Evolutionary conservation across 352 stramenopile genomes (phyloP).

Genomic region (Phytopythium kandeliae): DNA sequence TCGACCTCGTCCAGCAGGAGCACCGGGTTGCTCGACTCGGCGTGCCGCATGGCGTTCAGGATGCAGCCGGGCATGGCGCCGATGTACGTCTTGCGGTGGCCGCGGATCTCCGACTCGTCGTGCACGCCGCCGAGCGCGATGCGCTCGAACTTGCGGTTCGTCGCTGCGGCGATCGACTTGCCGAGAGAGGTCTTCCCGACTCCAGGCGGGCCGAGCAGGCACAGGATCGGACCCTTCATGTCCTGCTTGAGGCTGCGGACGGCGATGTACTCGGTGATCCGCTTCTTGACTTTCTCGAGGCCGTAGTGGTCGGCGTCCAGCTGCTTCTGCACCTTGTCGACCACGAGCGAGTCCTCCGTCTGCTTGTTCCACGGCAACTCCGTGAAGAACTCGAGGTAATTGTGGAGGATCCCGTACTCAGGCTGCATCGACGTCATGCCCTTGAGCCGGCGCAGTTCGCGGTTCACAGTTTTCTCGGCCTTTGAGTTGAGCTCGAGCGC

Average conservation of each 20-base stretch:
- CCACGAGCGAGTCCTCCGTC: constrained; percentile 48
- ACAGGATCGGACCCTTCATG: constrained; percentile 86
- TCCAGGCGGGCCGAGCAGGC: constrained; percentile 78
- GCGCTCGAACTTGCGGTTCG: constrained; percentile 69
- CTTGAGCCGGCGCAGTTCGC: constrained; percentile 65
- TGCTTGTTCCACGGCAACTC: constrained; percentile 61
- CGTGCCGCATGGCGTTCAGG: constrained; percentile 68
- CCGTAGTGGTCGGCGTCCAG: constrained; percentile 79
- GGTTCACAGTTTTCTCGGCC: constrained; percentile 49
- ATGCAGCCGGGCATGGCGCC: constrained; percentile 83
- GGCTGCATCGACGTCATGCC: constrained; percentile 70
- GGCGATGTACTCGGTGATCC: constrained; percentile 85
- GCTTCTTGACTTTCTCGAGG: constrained; percentile 80
- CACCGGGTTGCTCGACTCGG: constrained; percentile 72
- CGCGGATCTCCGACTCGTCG: constrained; percentile 82
- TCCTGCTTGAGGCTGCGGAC: constrained; percentile 74
- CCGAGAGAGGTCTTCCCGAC: constrained; percentile 83
- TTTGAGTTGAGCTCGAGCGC: constrained; percentile 37
- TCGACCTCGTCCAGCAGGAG: constrained; percentile 86
- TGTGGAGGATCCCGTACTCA: constrained; percentile 75
- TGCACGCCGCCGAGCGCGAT: constrained; percentile 74
- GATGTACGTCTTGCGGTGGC: constrained; percentile 86
- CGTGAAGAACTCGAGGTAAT: constrained; percentile 79
- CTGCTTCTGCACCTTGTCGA: constrained; percentile 51
- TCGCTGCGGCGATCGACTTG: constrained; percentile 72